Conservation (phyloP, 2,329 filamentous ascomycete genomes). For the Mollisiaceae sp. region DNA sequence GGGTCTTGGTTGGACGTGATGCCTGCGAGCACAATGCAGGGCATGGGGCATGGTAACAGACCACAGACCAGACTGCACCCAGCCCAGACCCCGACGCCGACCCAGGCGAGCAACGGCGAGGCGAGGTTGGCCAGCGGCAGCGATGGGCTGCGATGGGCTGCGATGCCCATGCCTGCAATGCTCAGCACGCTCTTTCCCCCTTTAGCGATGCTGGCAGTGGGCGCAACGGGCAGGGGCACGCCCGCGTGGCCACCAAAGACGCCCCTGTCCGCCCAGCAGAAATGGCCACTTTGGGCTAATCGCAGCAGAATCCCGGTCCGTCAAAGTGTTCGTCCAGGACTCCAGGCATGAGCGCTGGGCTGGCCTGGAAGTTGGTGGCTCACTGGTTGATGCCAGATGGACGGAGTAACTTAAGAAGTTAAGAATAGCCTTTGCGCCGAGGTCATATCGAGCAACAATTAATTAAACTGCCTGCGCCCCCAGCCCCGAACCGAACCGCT, state of each 20-base stretch:
- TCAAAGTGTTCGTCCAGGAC: slow-evolving; percentile 20
- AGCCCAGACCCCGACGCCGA: background rate
- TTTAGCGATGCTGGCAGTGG: background rate
- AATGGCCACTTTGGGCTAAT: slow-evolving; percentile 20
- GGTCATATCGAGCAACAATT: background rate
- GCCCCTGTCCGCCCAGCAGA: background rate
- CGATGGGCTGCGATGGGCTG: no score
- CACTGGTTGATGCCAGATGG: no score
- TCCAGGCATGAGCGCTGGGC: slow-evolving; percentile 14
- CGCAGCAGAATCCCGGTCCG: slow-evolving; percentile 20
- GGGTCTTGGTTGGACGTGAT: background rate
- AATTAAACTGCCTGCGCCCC: background rate
- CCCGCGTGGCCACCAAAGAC: background rate
- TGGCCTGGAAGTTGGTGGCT: no score
- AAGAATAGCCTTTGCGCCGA: slow-evolving; percentile 7
- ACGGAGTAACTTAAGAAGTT: no score
- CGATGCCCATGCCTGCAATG: no score
- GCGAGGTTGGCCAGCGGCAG: slow-evolving; percentile 1
- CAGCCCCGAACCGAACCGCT: background rate
- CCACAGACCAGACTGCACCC: no score
- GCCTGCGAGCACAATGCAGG: background rate
- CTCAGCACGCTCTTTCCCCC: background rate
- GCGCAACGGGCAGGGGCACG: background rate
- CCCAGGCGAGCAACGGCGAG: background rate
- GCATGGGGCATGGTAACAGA: background rate